Base-by-base conservation (phyloP, 2,329 filamentous ascomycete genomes). In the Exophiala oligosperma region DNA sequence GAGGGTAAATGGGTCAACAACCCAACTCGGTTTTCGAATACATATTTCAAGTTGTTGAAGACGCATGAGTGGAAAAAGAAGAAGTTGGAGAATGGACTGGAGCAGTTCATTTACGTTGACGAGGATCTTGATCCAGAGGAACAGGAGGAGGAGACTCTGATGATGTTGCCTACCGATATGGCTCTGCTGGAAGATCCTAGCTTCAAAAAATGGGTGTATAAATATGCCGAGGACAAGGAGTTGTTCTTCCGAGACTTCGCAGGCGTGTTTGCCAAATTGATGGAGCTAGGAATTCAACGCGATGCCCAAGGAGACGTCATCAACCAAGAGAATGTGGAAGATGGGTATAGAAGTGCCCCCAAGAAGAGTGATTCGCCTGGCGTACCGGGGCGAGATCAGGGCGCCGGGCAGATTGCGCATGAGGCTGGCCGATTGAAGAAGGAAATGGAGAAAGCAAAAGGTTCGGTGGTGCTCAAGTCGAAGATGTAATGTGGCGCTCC, bases 101-200 rank as follows among this genome's bases (percentile, higher is more conserved):
- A 75, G 54, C 83, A 87, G 72, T 88, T 84, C 68, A 79, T 81
- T 46, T 83, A 84, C 65, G 78, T 79, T 49, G 83, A 86, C 61
- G 55, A 64, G 7, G 64, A 63, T 21, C 72, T 73, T 54, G 75
- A 75, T 64, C 69, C 68, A 40, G 53, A 55, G 17, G 47, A 29
- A 2, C 43, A 49, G 12, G 46, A 52, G 23, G 46, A 29, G 4
- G 52, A 71, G 4, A 79, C 79, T 56, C 72, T 87, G 43, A 87
- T 87, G 85, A 87, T 87, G 85, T 68, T 87, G 68, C 84, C 84
- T 0, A 86, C 84, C 1, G 84, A 87, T 68, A 80, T 87, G 66
- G 80, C 84, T 3, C 74, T 87, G 40, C 71, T 81, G 3, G 74
- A 77, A 1, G 84, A 88, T 62, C 69, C 75, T 2, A 68, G 63